Percentiles rank a stretch among this genome's conserved stretches.
Evolutionary conservation across 148 eudicot genomes (phyloP).

Genomic region (Vaccinium vitisidaea): DNA sequence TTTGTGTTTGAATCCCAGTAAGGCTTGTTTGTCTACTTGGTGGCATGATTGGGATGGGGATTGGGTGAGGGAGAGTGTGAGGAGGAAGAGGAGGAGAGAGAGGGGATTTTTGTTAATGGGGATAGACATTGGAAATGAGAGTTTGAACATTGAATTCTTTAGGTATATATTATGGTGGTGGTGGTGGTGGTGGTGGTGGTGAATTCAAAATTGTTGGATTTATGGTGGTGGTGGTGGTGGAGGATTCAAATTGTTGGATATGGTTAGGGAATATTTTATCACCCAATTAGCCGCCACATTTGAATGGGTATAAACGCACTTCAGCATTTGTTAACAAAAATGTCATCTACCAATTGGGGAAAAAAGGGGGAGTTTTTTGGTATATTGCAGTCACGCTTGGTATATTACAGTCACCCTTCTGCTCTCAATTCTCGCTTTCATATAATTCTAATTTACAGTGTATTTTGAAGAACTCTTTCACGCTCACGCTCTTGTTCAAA

Average conservation of each 20-base stretch:
- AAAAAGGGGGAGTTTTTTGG: too few relatives aligned
- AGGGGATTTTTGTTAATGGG: neutral
- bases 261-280: neutral
- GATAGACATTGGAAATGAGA: conserved; percentile 11
- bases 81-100: conserved; percentile 20
- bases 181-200: neutral
- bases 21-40: conserved; percentile 53
- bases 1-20: conserved; percentile 47
- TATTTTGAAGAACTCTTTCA: too few relatives aligned
- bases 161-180: neutral
- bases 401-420: too few relatives aligned
- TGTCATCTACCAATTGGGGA: too few relatives aligned
- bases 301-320: neutral
- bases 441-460: too few relatives aligned
- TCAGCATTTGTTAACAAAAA: too few relatives aligned
- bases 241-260: neutral
- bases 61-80: conserved; percentile 7
- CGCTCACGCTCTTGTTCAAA: too few relatives aligned
- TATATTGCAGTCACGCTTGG: too few relatives aligned
- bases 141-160: neutral
- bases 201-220: neutral
- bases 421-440: too few relatives aligned
- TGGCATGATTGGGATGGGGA: conserved; percentile 44
- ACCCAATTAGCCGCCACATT: neutral
- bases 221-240: neutral